A percentile compares a stretch with the other conserved stretches of the same genome.
These are phyloP conservation scores for Casuarina equisetifolia DNA, from an alignment of 306 rosid genomes.

Conservation along the genomic window DNA sequence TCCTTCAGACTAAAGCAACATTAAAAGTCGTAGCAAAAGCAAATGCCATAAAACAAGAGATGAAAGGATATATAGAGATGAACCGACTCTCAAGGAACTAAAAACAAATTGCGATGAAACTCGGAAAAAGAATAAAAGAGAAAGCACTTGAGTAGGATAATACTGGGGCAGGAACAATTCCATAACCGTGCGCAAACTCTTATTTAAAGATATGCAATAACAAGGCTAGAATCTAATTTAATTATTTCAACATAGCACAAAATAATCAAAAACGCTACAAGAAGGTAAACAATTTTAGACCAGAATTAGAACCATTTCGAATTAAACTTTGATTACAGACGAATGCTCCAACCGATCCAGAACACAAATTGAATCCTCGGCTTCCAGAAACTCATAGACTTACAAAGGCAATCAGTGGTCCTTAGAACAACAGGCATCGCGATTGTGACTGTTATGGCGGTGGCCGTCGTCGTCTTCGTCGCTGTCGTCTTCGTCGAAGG, in stretches of 20 bases:
- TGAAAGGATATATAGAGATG: not conserved
- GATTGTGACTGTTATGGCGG: slow-evolving; percentile 29
- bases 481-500: slow-evolving; percentile 87
- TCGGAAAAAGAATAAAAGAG: too few relatives aligned
- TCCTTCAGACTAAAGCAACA: slow-evolving; percentile 1
- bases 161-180: not conserved
- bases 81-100: not conserved
- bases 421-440: slow-evolving; percentile 44
- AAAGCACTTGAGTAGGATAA: not conserved
- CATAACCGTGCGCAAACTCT: not conserved
- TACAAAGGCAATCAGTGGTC: slow-evolving; percentile 22
- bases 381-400: not conserved
- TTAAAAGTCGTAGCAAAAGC: not conserved
- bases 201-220: not conserved
- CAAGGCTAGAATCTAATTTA: not conserved
- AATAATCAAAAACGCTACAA: not conserved
- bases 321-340: not conserved
- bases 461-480: slow-evolving; percentile 53
- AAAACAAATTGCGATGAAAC: not conserved
- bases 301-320: not conserved
- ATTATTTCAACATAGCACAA: not conserved
- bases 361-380: not conserved
- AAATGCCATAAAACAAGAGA: not conserved
- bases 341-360: not conserved
- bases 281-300: not conserved